phyloP scores from a whole-genome alignment of 2,329 filamentous ascomycete genomes.

The Aureobasidium pullulans region DNA sequence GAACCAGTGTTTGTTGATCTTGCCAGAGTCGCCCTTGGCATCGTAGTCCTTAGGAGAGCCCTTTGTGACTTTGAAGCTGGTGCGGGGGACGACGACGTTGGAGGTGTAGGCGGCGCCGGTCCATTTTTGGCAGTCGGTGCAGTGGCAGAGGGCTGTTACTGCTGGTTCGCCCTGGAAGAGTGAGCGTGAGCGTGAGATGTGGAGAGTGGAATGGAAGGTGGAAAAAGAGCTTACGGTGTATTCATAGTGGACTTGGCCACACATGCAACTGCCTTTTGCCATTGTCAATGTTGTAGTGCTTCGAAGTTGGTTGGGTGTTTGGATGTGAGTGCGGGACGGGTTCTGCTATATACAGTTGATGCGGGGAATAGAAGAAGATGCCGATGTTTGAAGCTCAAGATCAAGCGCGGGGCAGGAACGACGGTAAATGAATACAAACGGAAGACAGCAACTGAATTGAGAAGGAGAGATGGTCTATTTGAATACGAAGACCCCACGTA shows the following conservation, averaged over 20 bases:
- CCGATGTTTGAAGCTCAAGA: neutral
- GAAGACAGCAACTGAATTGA: neutral
- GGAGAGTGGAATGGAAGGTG: neutral
- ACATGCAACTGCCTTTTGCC: conserved; percentile 27
- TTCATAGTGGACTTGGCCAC: conserved; percentile 23
- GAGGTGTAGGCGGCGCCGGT: conserved; percentile 49
- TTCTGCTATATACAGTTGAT: neutral
- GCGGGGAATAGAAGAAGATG: neutral
- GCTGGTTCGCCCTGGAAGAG: conserved; percentile 32
- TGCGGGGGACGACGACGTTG: conserved; percentile 45
- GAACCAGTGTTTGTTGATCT: conserved; percentile 51
- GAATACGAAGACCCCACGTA: neutral
- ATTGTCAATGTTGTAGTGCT: conserved; percentile 14
- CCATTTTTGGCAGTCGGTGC: conserved; percentile 49
- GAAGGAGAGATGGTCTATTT: neutral
- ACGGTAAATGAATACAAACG: neutral
- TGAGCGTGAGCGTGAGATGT: neutral
- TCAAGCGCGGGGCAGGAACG: neutral
- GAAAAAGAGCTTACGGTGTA: conserved; percentile 18
- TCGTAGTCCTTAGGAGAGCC: conserved; percentile 45
- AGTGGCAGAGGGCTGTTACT: conserved; percentile 45
- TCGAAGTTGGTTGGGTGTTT: neutral
- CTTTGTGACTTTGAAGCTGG: conserved; percentile 43
- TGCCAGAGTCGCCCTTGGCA: conserved; percentile 42
- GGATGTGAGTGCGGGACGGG: neutral